phyloP scores from a whole-genome alignment of 1,284 basidiomycete genomes.

The Marasmius sp. region DNA sequence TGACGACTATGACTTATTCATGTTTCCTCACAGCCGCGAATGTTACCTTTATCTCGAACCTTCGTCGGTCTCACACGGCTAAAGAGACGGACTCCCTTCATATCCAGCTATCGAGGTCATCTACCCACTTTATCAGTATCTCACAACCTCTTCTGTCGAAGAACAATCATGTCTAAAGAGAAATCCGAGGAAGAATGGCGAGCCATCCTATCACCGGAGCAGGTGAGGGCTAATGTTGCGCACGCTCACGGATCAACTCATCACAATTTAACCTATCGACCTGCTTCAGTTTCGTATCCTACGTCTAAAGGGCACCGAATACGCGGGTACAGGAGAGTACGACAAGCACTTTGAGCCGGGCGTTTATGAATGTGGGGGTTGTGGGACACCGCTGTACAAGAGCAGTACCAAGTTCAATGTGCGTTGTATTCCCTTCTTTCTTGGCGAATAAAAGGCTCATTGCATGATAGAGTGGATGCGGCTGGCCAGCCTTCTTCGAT shows the following conservation, averaged over 20 bases:
- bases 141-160: background rate
- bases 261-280: background rate
- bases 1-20: too few species aligned
- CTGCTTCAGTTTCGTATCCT: slow-evolving; percentile 28
- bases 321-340: slow-evolving; percentile 75
- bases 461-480: slow-evolving; percentile 71
- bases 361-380: slow-evolving; percentile 74
- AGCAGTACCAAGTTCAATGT: slow-evolving; percentile 87
- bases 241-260: background rate
- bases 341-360: slow-evolving; percentile 69
- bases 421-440: slow-evolving; percentile 12
- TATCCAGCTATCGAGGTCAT: too few species aligned
- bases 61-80: too few species aligned
- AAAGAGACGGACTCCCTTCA: too few species aligned
- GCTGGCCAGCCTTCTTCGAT: slow-evolving; percentile 98
- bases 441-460: background rate
- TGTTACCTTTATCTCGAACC: too few species aligned
- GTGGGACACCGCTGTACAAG: slow-evolving; percentile 77
- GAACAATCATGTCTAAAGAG: slow-evolving; percentile 14
- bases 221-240: slow-evolving; percentile 68
- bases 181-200: slow-evolving; percentile 88
- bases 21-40: too few species aligned
- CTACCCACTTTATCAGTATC: background rate
- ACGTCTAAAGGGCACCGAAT: slow-evolving; percentile 86
- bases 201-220: slow-evolving; percentile 78